Base-by-base conservation (phyloP, 371 early-diverging fungal genomes). In the Fennellomyces sp. region DNA sequence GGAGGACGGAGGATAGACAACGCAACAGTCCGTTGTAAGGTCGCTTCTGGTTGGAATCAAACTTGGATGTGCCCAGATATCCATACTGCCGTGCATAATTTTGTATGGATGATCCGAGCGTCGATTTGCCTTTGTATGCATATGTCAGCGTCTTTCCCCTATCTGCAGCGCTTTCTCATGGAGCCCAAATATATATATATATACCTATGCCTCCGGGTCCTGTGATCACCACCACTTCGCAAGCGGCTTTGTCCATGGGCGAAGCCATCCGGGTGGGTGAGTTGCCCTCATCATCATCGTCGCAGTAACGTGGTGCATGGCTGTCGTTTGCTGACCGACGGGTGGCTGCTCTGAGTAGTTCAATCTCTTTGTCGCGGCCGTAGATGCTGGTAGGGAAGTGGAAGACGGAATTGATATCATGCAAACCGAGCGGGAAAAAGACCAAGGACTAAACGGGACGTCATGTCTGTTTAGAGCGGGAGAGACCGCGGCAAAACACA, bases 151-250 rank as follows among this genome's bases (percentile, higher is more conserved):
- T 45, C 51, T 11, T 50, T 50, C 26, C 26, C 30, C 26, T 27
- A 17, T 19, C 45, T 27, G n/a, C n/a, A n/a, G n/a, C n/a, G n/a
- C n/a, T n/a, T n/a, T n/a, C n/a, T n/a, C 39, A 39, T 39, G 39
- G 17, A 39, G 10, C 15, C 15, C 15, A 39, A 45, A 45, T n/a
- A 45, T 15, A 12, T 50, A 30, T 10, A 4, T 8, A 11, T 45
- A 26, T 52, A 64, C 76, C 76, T 33, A 76, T 69, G 33, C 80
- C 80, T 29, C 74, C 76, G 11, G 68, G 72, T 2, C 80, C 80
- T 15, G 63, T 68, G 15, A 79, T 54, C 1, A 75, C 74, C 11
- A 74, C 63, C 11, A 79, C 62, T 26, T 73, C 65, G 19, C 69
- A 70, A 5, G 36, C 29, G 2, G 66, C 54, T 51, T 59, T 60